Conservation (phyloP, 306 rosid species). For the Vigna reflexopilosa region DNA sequence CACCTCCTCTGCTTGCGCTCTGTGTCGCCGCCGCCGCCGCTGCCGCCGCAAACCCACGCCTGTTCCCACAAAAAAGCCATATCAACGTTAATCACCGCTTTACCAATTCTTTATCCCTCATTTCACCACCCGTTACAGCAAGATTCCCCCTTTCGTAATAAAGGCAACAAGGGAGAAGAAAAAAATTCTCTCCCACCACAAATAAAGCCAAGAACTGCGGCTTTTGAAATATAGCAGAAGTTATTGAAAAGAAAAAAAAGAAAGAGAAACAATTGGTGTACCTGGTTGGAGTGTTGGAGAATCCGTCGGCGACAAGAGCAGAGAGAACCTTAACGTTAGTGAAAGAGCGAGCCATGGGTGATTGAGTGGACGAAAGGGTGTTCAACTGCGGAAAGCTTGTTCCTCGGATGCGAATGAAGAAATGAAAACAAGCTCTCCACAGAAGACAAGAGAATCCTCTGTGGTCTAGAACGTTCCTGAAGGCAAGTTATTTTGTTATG, state of each 20-base stretch:
- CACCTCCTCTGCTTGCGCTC: slow-evolving; percentile 52
- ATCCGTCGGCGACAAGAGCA: slow-evolving; percentile 50
- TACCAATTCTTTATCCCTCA: not conserved
- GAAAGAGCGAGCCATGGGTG: slow-evolving; percentile 86
- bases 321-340: slow-evolving; percentile 65
- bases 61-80: slow-evolving; percentile 19
- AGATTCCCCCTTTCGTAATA: not conserved
- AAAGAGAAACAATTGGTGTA: slow-evolving; percentile 2
- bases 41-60: slow-evolving; percentile 80
- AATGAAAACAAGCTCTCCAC: slow-evolving; percentile 12
- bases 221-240: not conserved
- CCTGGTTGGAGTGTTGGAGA: slow-evolving; percentile 61
- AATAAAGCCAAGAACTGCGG: not conserved
- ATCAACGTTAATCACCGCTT: not conserved
- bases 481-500: not conserved
- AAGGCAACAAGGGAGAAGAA: not conserved
- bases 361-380: not conserved
- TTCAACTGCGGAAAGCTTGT: not conserved
- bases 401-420: not conserved
- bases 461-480: not conserved
- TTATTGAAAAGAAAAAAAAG: not conserved
- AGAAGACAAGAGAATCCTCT: slow-evolving; percentile 1
- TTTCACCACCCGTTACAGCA: not conserved
- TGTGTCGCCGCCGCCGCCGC: slow-evolving; percentile 57
- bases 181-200: not conserved